Conservation (phyloP, 2,329 filamentous ascomycete species). For the Aspergillus aculeatus region DNA sequence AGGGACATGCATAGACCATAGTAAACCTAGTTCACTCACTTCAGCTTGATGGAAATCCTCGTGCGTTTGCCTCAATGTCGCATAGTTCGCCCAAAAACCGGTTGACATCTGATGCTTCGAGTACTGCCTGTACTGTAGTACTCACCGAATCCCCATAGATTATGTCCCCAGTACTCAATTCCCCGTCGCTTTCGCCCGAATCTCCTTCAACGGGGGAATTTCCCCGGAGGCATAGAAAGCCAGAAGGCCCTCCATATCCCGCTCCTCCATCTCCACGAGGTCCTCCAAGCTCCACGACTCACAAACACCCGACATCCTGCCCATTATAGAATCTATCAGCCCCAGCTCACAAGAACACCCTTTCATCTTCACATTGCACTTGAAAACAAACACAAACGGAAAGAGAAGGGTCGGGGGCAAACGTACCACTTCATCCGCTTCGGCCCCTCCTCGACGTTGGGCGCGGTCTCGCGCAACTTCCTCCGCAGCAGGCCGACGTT, state of each 20-base stretch:
- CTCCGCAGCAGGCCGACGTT: conserved; percentile 76
- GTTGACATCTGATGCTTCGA: background rate
- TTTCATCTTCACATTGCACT: too few species aligned
- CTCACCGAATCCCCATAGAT: background rate
- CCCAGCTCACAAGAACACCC: background rate
- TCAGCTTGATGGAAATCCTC: too few species aligned
- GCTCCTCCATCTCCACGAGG: conserved; percentile 75
- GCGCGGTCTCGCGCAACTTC: conserved; percentile 75
- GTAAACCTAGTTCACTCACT: too few species aligned
- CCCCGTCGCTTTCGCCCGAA: conserved; percentile 22
- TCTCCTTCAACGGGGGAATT: conserved; percentile 39
- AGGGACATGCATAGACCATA: too few species aligned
- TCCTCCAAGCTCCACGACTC: conserved; percentile 83
- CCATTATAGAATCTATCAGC: background rate
- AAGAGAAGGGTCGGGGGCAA: background rate
- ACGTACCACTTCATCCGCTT: conserved; percentile 86
- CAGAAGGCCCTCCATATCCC: conserved; percentile 81
- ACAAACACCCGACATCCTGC: conserved; percentile 87
- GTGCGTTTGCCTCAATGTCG: too few species aligned
- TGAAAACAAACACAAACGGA: too few species aligned
- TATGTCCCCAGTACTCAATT: background rate
- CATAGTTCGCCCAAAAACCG: background rate
- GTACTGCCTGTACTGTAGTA: too few species aligned
- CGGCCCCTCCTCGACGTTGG: conserved; percentile 68
- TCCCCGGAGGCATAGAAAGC: conserved; percentile 61